Evolutionary conservation across 1,139 yeast species (phyloP).

Genomic region (Candida pseudocylindracea): DNA sequence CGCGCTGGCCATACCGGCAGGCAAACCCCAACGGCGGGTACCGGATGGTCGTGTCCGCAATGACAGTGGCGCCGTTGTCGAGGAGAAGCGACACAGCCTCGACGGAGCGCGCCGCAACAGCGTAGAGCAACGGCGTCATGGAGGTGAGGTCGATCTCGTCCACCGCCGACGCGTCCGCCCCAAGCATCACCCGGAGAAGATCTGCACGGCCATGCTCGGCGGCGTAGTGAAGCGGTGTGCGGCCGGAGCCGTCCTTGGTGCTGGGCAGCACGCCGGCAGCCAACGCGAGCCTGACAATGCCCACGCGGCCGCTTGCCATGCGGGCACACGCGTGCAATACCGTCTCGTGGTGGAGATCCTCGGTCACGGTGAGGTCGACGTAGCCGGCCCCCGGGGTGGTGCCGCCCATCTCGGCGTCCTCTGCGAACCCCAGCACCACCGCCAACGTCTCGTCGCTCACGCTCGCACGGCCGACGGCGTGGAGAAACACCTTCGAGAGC

Average conservation of each 20-base stretch:
- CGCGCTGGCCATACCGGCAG: conserved; percentile 63
- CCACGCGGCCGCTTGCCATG: no score
- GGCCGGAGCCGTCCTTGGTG: conserved; percentile 37
- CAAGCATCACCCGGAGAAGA: conserved; percentile 22
- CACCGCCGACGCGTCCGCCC: conserved; percentile 13
- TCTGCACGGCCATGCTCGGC: conserved; percentile 45
- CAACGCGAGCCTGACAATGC: conserved; percentile 8
- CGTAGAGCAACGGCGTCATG: conserved; percentile 54
- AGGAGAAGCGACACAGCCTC: no score
- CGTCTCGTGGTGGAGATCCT: conserved; percentile 18
- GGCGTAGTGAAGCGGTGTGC: conserved; percentile 78
- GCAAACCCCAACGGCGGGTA: conserved; percentile 81
- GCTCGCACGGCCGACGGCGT: conserved; percentile 30
- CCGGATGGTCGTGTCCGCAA: conserved; percentile 21
- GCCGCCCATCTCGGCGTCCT: conserved; percentile 6
- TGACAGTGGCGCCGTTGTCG: no score
- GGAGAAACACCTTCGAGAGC: conserved; percentile 39
- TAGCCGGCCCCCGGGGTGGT: conserved; percentile 1
- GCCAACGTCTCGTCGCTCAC: conserved; percentile 25
- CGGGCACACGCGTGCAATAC: no score
- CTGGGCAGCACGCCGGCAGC: no score
- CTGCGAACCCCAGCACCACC: conserved; percentile 19
- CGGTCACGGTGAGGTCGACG: conserved; percentile 17
- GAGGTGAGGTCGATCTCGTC: conserved; percentile 49
- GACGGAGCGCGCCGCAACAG: no score